A percentile compares a stretch with the other conserved stretches of the same genome.
Conservation (phyloP, 2,329 filamentous ascomycete species). For the Microsporum canis region DNA sequence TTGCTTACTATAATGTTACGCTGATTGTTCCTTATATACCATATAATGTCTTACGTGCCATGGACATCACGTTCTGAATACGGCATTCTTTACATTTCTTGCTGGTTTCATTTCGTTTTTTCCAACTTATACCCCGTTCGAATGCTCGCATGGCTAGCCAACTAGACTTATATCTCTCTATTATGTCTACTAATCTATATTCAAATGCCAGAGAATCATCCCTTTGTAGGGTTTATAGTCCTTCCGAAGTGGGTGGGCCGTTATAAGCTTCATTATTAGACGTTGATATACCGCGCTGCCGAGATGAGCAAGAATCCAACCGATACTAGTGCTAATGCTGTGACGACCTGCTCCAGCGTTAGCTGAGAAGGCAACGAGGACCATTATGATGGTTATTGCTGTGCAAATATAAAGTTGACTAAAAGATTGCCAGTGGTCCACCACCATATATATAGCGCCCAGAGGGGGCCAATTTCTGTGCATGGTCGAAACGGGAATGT, state of each 20-base stretch:
- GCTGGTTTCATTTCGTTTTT: neutral
- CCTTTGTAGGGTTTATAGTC: neutral
- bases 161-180: neutral
- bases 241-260: slow-evolving; percentile 11
- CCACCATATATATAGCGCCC: slow-evolving; percentile 36
- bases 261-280: slow-evolving; percentile 7
- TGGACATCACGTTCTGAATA: neutral
- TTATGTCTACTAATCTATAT: neutral
- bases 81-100: neutral
- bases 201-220: neutral
- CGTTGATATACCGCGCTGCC: slow-evolving; percentile 38
- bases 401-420: slow-evolving; percentile 38
- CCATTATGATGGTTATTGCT: slow-evolving; percentile 43
- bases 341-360: slow-evolving; percentile 46
- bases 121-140: neutral
- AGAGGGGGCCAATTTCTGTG: slow-evolving; percentile 21
- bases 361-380: slow-evolving; percentile 46
- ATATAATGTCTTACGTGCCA: neutral
- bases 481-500: too few relatives aligned
- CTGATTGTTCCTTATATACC: neutral
- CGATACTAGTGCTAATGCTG: slow-evolving; percentile 39
- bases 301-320: slow-evolving; percentile 43
- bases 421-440: slow-evolving; percentile 43
- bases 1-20: neutral
- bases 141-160: neutral